Conservation (phyloP, 192 early-diverging fungal species). For the Fimicolochytrium jonesii region DNA sequence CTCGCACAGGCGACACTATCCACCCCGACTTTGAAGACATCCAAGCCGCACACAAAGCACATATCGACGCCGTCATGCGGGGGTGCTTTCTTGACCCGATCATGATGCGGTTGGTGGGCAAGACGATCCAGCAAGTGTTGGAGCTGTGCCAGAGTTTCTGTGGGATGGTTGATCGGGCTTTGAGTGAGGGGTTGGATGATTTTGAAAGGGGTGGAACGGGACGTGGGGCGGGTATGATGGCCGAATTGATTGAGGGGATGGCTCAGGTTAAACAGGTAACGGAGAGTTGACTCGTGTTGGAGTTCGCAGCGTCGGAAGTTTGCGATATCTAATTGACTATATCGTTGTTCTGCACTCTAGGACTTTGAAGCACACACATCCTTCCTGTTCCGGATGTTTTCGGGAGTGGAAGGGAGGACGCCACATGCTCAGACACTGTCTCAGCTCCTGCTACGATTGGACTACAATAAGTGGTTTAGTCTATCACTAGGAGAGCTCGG, state of each 20-base stretch:
- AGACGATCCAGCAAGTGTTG: background rate
- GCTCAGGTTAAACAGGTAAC: too few species aligned
- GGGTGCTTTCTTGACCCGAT: constrained; percentile 29
- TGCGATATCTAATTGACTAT: too few species aligned
- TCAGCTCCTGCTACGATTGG: constrained; percentile 28
- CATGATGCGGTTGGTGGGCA: background rate
- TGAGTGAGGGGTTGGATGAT: constrained; percentile 5
- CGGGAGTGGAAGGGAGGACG: constrained; percentile 20
- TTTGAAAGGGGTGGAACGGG: too few species aligned
- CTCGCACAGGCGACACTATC: too few species aligned
- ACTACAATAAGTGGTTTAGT: constrained; percentile 33
- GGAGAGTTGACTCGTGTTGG: too few species aligned
- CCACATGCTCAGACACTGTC: background rate
- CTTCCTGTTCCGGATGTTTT: constrained; percentile 33
- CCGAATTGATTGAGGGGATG: too few species aligned
- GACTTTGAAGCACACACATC: constrained; percentile 28
- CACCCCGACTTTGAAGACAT: constrained; percentile 29
- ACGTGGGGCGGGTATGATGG: too few species aligned
- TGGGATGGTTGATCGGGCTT: constrained; percentile 25
- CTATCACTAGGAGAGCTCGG: background rate
- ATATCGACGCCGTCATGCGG: constrained; percentile 19
- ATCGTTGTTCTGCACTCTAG: too few species aligned
- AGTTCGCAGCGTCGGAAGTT: too few species aligned
- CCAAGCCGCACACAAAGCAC: constrained; percentile 18
- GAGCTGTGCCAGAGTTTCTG: constrained; percentile 19